phyloP scores from a whole-genome alignment of 768 basidiomycete species.

The Mycena capillaripes region DNA sequence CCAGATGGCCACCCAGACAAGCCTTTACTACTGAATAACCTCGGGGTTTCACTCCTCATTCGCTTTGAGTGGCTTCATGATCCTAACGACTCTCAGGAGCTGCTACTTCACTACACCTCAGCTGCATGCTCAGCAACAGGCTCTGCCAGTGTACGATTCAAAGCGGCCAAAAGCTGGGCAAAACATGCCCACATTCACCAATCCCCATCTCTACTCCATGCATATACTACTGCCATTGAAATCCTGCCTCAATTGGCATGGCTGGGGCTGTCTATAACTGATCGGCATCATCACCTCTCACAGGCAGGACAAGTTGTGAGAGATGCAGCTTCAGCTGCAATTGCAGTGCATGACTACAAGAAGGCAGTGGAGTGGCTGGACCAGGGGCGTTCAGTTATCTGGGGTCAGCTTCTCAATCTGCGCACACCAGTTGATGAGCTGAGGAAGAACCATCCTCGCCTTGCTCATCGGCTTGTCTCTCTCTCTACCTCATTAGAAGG shows the following conservation, averaged over 20 bases:
- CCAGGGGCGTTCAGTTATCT: constrained; percentile 11
- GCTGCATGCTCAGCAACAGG: too few relatives aligned
- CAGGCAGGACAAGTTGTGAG: background rate
- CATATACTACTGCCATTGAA: background rate
- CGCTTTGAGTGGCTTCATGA: too few relatives aligned
- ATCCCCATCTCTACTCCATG: background rate
- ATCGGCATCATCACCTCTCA: background rate
- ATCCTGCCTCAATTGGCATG: background rate
- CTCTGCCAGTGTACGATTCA: too few relatives aligned
- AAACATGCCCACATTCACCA: background rate
- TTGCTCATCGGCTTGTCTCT: background rate
- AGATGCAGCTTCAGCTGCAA: background rate
- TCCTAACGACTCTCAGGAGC: too few relatives aligned
- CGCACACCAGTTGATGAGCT: background rate
- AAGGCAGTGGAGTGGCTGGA: constrained; percentile 11
- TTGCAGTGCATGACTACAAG: background rate
- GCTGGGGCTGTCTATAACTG: background rate
- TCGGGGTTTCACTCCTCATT: too few relatives aligned
- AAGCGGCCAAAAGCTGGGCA: background rate
- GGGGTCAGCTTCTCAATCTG: background rate
- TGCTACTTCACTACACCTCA: too few relatives aligned
- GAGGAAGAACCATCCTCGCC: background rate
- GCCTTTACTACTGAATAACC: too few relatives aligned
- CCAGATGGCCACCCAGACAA: too few relatives aligned
- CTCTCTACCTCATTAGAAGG: background rate